A percentile compares a stretch with the other conserved stretches of the same genome.
phyloP scores from a whole-genome alignment of 257 asterid genomes.

The Nicotiana tabacum region DNA sequence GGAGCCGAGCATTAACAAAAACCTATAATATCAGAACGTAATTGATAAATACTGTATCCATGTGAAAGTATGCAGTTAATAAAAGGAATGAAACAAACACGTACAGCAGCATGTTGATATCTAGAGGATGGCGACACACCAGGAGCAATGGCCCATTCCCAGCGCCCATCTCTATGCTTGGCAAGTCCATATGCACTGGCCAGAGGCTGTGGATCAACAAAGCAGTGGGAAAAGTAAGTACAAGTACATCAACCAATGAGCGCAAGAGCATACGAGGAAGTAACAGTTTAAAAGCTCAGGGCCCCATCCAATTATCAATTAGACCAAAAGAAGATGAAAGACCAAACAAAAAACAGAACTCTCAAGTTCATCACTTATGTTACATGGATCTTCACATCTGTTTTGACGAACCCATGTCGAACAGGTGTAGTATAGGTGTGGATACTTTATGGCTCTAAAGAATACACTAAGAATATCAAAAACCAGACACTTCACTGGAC shows the following conservation, averaged over 20 bases:
- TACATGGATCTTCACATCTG: constrained; percentile 2
- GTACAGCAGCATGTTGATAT: constrained; percentile 99
- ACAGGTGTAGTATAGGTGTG: background rate
- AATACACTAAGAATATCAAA: background rate
- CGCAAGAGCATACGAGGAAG: background rate
- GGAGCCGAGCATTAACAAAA: constrained; percentile 97
- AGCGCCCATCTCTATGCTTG: constrained; percentile 98
- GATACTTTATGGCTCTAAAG: background rate
- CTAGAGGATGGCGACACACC: constrained; percentile 99
- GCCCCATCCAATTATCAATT: background rate
- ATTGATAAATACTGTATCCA: background rate
- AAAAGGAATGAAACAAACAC: constrained; percentile 15
- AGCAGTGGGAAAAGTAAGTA: background rate
- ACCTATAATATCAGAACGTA: constrained; percentile 44
- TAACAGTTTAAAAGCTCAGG: background rate
- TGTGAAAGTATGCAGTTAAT: no score
- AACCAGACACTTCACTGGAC: background rate
- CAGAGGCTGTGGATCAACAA: constrained; percentile 59
- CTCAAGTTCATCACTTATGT: background rate
- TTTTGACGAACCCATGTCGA: background rate
- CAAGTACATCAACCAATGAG: background rate
- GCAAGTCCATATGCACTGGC: constrained; percentile 99
- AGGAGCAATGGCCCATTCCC: constrained; percentile 99
- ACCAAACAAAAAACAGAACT: background rate
- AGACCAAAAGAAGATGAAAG: background rate